Evolutionary conservation across 2,329 filamentous ascomycete species (phyloP).

Genomic region (Fusarium albosuccineum): DNA sequence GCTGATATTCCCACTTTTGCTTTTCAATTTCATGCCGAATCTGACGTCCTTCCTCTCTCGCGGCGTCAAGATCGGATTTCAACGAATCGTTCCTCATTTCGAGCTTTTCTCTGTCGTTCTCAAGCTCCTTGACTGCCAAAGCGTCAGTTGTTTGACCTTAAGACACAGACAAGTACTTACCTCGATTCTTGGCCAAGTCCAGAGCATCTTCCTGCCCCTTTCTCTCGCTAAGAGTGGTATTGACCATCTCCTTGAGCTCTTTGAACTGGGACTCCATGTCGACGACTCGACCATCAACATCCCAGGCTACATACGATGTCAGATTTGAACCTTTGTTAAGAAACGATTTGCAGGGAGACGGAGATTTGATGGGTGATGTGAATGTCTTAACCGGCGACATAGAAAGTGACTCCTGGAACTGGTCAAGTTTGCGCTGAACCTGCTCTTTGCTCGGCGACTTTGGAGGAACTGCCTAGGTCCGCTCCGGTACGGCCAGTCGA

Average conservation of each 20-base stretch:
- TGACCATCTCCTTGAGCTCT: conserved; percentile 79
- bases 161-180: conserved; percentile 61
- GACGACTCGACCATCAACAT: conserved; percentile 81
- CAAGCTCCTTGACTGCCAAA: conserved; percentile 61
- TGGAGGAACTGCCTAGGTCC: conserved; percentile 50
- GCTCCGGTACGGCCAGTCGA: conserved; percentile 37
- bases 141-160: neutral
- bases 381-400: conserved; percentile 51
- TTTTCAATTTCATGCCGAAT: conserved; percentile 54
- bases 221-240: conserved; percentile 75
- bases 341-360: conserved; percentile 65
- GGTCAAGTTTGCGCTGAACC: conserved; percentile 49
- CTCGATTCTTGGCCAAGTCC: conserved; percentile 78
- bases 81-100: conserved; percentile 63
- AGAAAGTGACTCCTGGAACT: conserved; percentile 50
- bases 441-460: conserved; percentile 51
- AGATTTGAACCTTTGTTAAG: conserved; percentile 82
- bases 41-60: conserved; percentile 53
- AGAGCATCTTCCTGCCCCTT: conserved; percentile 80
- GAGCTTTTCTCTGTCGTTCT: conserved; percentile 61
- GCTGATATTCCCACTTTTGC: conserved; percentile 52
- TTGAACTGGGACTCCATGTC: conserved; percentile 82
- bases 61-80: conserved; percentile 71
- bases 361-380: conserved; percentile 55
- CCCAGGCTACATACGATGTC: conserved; percentile 75